phyloP scores from a whole-genome alignment of 371 early-diverging fungal species.

The Dichotomocladium elegans region DNA sequence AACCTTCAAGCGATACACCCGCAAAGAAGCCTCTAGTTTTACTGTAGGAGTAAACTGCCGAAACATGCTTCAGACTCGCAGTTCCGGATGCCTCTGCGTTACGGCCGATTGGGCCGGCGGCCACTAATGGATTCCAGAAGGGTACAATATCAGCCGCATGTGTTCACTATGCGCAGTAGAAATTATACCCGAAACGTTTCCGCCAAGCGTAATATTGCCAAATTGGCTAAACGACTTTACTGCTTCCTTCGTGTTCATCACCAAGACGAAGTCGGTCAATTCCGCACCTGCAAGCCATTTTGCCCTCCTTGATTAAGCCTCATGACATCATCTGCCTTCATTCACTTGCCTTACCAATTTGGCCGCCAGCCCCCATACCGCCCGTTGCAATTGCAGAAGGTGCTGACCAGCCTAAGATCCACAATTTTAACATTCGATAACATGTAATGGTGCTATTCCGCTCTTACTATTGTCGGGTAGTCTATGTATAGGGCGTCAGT shows the following conservation, averaged over 20 bases:
- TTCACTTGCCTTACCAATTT: conserved; percentile 6
- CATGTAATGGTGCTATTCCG: background rate
- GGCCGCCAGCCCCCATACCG: conserved; percentile 66
- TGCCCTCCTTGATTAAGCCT: no score
- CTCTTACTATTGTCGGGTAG: conserved; percentile 6
- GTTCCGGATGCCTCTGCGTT: conserved; percentile 89
- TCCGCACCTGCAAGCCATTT: conserved; percentile 63
- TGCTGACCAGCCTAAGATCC: conserved; percentile 75
- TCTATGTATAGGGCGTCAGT: background rate
- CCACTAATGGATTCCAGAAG: conserved; percentile 45
- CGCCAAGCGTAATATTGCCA: conserved; percentile 91
- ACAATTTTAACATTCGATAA: background rate
- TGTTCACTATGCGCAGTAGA: background rate
- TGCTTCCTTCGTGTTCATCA: conserved; percentile 82
- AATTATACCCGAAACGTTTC: conserved; percentile 67
- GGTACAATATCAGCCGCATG: background rate
- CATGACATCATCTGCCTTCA: background rate
- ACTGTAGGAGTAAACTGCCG: conserved; percentile 90
- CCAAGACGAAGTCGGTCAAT: conserved; percentile 89
- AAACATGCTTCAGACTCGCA: conserved; percentile 69
- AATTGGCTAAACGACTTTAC: conserved; percentile 88
- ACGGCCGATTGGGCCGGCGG: conserved; percentile 91
- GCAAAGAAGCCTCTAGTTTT: conserved; percentile 91
- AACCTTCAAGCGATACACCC: conserved; percentile 91
- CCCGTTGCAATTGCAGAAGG: conserved; percentile 75